Conservation (phyloP, 768 basidiomycete species). For the Mycena pura region DNA sequence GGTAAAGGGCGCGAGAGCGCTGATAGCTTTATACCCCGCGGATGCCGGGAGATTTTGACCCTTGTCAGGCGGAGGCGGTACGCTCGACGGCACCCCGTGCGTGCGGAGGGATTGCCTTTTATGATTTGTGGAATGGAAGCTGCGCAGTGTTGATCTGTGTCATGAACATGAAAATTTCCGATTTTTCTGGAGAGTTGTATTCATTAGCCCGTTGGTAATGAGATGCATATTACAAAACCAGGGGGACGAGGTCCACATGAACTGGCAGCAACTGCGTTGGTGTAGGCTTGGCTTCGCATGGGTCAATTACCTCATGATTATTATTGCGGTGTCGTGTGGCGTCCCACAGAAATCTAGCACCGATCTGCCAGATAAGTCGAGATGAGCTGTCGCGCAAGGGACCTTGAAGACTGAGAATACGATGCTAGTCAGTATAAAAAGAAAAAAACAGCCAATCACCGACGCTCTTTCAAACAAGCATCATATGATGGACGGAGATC, state of each 20-base stretch:
- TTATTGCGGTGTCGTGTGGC: neutral
- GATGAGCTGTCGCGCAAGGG: neutral
- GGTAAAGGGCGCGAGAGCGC: conserved; percentile 14
- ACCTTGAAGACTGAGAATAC: neutral
- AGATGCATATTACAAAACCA: neutral
- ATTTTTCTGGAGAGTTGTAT: neutral
- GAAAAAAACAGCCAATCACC: no score
- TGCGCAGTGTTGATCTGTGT: neutral
- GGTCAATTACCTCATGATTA: conserved; percentile 16
- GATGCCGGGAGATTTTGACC: conserved; percentile 4
- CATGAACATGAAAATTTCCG: neutral
- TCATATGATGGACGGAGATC: no score
- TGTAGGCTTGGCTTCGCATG: neutral
- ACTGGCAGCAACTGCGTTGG: neutral
- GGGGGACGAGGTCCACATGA: neutral
- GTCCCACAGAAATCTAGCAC: neutral
- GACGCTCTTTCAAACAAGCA: no score
- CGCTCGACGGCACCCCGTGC: neutral
- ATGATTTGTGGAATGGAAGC: conserved; percentile 7
- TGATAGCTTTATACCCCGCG: conserved; percentile 5
- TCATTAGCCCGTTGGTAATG: neutral
- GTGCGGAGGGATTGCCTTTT: neutral
- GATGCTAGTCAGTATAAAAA: no score
- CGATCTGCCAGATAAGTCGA: neutral
- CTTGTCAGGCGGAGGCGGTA: neutral